phyloP scores from a whole-genome alignment of 2,329 filamentous ascomycete genomes.

The Colletotrichum phormii region DNA sequence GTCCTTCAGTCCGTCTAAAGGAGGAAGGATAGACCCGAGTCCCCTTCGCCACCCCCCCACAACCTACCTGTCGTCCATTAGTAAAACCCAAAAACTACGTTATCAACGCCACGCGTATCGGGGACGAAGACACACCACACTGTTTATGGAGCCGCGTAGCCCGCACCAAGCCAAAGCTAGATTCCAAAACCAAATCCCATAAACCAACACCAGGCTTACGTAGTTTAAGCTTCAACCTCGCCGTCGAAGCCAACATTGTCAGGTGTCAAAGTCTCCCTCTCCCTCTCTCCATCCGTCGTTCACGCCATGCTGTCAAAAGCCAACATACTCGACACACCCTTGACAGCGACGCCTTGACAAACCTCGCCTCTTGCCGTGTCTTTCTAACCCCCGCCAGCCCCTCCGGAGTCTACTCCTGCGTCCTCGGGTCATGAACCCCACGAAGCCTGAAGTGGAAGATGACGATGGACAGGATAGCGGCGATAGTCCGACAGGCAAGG shows the following conservation, averaged over 20 bases:
- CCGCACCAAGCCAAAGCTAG: background rate
- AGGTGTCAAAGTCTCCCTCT: background rate
- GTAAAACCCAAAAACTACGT: background rate
- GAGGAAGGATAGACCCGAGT: background rate
- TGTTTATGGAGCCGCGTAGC: background rate
- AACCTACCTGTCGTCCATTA: background rate
- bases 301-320: too few relatives aligned
- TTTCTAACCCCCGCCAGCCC: background rate
- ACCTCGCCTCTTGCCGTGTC: background rate
- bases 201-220: background rate
- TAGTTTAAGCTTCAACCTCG: background rate
- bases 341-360: background rate
- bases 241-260: background rate
- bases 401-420: background rate
- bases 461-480: background rate
- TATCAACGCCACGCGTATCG: background rate
- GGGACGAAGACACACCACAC: background rate
- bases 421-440: background rate
- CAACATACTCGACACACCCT: background rate
- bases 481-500: background rate
- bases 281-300: background rate
- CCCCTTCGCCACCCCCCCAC: background rate
- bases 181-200: background rate
- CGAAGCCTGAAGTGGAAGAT: background rate
- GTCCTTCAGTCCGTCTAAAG: background rate